A percentile compares a stretch with the other conserved stretches of the same genome.
Conservation (phyloP, 441 rosid species). For the Gossypium davidsonii region DNA sequence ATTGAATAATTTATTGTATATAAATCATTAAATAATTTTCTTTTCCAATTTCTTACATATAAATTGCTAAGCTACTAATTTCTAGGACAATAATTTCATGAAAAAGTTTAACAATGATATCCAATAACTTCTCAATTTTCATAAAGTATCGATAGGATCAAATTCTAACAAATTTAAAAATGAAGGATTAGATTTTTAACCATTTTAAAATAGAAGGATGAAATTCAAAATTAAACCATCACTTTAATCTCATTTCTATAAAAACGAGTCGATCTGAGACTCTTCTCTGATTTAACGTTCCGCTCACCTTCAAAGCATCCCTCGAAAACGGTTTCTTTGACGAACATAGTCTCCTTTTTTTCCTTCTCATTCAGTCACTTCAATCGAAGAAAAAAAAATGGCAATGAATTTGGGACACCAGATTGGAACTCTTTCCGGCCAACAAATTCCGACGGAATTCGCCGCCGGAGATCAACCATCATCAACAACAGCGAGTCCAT, state of each 20-base stretch:
- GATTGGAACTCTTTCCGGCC: constrained; percentile 59
- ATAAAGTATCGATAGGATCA: too few relatives aligned
- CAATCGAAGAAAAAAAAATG: constrained; percentile 26
- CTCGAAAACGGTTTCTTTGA: background rate
- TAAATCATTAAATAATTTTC: too few relatives aligned
- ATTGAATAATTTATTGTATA: too few relatives aligned
- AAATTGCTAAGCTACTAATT: too few relatives aligned
- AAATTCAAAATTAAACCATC: too few relatives aligned
- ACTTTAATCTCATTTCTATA: background rate
- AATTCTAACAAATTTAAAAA: too few relatives aligned
- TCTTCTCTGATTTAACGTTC: background rate
- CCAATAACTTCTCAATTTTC: too few relatives aligned
- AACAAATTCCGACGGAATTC: constrained; percentile 18
- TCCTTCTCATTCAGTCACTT: background rate
- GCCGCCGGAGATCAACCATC: background rate
- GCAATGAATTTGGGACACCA: constrained; percentile 64
- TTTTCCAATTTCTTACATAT: too few relatives aligned
- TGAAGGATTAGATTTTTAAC: too few relatives aligned
- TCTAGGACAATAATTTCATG: too few relatives aligned
- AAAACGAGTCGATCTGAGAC: background rate
- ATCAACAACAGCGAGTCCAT: background rate
- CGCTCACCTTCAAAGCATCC: background rate
- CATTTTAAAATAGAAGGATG: too few relatives aligned
- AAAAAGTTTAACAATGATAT: too few relatives aligned
- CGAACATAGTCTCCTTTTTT: background rate